Percentiles rank a stretch among this genome's conserved stretches.
Evolutionary conservation across 768 basidiomycete species (phyloP).

Genomic region (Leccinellum rugosiceps): DNA sequence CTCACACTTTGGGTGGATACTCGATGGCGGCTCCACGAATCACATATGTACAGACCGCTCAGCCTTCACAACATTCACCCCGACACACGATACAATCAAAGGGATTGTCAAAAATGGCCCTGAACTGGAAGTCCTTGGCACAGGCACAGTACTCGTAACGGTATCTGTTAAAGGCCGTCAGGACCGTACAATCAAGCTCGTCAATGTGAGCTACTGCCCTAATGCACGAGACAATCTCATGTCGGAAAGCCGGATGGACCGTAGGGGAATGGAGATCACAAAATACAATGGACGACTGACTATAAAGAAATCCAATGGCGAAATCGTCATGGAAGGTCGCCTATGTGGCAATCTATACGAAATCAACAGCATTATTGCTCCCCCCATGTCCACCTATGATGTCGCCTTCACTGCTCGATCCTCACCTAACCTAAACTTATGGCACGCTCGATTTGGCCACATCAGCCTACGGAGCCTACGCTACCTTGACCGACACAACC

Average conservation of each 20-base stretch:
- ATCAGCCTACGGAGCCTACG: conserved; percentile 6
- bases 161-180: neutral
- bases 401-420: neutral
- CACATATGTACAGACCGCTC: neutral
- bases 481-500: conserved; percentile 5
- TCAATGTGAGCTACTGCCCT: conserved; percentile 7
- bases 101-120: conserved; percentile 8
- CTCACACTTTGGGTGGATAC: conserved; percentile 6
- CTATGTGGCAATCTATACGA: conserved; percentile 7
- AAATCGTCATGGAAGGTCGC: conserved; percentile 6
- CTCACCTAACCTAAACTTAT: conserved; percentile 4
- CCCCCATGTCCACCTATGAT: neutral
- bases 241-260: conserved; percentile 8
- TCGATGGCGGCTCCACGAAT: neutral
- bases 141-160: neutral
- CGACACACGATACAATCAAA: neutral
- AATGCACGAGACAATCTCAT: conserved; percentile 3
- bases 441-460: conserved; percentile 4
- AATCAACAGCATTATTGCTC: conserved; percentile 4
- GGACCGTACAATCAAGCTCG: conserved; percentile 1
- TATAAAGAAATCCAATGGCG: neutral
- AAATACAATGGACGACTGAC: neutral
- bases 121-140: neutral
- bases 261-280: conserved; percentile 3
- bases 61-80: neutral